Evolutionary conservation across 2,329 filamentous ascomycete genomes (phyloP).

Genomic region (Hymenoscyphus fraxineus): DNA sequence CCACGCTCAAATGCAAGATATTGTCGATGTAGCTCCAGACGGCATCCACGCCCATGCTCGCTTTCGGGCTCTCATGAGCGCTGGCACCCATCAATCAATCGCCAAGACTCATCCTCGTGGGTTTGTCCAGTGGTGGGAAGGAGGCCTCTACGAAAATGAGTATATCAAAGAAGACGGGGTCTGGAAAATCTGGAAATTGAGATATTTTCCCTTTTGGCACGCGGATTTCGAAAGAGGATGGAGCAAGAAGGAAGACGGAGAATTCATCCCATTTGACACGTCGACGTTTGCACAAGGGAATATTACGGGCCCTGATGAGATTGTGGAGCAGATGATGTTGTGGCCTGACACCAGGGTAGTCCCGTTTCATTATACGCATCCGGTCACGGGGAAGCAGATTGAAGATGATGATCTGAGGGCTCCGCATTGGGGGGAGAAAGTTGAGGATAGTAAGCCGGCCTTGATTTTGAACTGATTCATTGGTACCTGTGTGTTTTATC

Average conservation of each 20-base stretch:
- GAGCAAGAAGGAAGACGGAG: constrained; percentile 47
- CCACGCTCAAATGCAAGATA: constrained; percentile 55
- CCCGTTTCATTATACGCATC: constrained; percentile 13
- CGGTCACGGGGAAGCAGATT: constrained; percentile 9
- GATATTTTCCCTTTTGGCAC: constrained; percentile 58
- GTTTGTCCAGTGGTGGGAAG: constrained; percentile 55
- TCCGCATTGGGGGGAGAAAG: constrained; percentile 3
- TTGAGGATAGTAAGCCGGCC: constrained; percentile 10
- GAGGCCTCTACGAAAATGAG: constrained; percentile 56
- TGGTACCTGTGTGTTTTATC: not conserved
- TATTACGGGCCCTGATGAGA: constrained; percentile 48
- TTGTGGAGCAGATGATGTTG: constrained; percentile 50
- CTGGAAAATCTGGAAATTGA: constrained; percentile 52
- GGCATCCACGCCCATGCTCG: constrained; percentile 48
- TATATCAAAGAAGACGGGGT: constrained; percentile 53
- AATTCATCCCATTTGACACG: constrained; percentile 50
- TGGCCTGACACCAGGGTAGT: constrained; percentile 49
- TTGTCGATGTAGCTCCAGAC: constrained; percentile 46
- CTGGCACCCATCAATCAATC: constrained; percentile 50
- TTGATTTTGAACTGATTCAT: constrained; percentile 4
- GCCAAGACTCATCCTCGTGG: constrained; percentile 48
- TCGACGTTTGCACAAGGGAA: constrained; percentile 43
- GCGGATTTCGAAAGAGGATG: constrained; percentile 50
- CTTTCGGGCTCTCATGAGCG: constrained; percentile 53
- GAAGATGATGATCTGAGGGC: constrained; percentile 10